A percentile compares a stretch with the other conserved stretches of the same genome.
Conservation (phyloP, 2,329 filamentous ascomycete species). For the Diaporthe vaccinii region DNA sequence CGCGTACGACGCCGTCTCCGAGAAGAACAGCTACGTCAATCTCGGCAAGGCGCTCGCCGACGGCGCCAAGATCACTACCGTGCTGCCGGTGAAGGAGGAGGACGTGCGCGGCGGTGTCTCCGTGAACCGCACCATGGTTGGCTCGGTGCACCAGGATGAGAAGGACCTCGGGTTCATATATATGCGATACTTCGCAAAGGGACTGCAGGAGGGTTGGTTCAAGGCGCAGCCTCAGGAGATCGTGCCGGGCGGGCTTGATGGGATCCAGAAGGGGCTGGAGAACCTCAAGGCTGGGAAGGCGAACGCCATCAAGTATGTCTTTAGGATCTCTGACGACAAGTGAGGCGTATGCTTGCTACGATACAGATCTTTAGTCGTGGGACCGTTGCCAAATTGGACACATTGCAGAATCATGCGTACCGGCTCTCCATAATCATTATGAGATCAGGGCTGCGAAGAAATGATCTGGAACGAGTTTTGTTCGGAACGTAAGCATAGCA, state of each 20-base stretch:
- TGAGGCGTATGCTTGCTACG: background rate
- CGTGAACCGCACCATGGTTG: slow-evolving; percentile 46
- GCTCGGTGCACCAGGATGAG: slow-evolving; percentile 49
- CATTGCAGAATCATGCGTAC: background rate
- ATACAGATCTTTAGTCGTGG: too few relatives aligned
- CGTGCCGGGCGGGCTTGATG: slow-evolving; percentile 65
- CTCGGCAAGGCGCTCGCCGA: slow-evolving; percentile 58
- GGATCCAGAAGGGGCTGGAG: slow-evolving; percentile 65
- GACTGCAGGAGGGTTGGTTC: slow-evolving; percentile 63
- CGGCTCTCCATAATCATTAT: background rate
- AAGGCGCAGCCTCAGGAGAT: slow-evolving; percentile 64
- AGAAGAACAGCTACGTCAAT: slow-evolving; percentile 62
- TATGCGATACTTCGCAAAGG: slow-evolving; percentile 53
- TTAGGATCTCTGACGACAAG: slow-evolving; percentile 54
- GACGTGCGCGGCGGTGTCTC: slow-evolving; percentile 46
- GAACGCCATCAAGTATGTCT: slow-evolving; percentile 75
- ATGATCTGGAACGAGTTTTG: background rate
- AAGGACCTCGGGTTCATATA: slow-evolving; percentile 52
- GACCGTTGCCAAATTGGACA: background rate
- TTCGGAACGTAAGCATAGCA: background rate
- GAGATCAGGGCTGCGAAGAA: background rate
- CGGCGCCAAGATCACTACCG: slow-evolving; percentile 54
- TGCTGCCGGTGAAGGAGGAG: slow-evolving; percentile 51
- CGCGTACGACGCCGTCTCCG: slow-evolving; percentile 70
- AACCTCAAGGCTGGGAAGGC: slow-evolving; percentile 72